phyloP scores from a whole-genome alignment of 805 yeast species.

The Hanseniaspora occidentalis region DNA sequence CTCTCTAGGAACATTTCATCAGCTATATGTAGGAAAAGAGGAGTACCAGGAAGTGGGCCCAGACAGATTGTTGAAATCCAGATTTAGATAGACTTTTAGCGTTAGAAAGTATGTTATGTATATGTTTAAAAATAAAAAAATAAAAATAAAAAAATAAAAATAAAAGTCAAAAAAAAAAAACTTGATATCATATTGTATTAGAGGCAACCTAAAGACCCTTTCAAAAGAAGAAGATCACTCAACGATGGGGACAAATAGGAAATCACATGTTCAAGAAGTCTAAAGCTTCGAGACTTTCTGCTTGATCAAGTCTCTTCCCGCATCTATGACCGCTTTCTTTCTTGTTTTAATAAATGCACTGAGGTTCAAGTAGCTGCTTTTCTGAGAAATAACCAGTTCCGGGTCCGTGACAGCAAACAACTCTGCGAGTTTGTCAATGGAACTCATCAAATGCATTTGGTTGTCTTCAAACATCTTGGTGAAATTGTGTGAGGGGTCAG shows the following conservation, averaged over 20 bases:
- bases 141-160: too few species aligned
- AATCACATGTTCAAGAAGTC: too few species aligned
- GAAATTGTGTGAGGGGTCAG: slow-evolving; percentile 37
- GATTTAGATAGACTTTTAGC: slow-evolving; percentile 61
- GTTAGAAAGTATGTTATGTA: background rate
- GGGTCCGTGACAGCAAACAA: slow-evolving; percentile 36
- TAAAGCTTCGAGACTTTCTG: background rate
- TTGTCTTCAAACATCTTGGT: slow-evolving; percentile 57
- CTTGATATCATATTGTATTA: too few species aligned
- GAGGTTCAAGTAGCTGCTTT: slow-evolving; percentile 26
- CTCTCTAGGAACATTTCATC: slow-evolving; percentile 88
- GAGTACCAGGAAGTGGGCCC: slow-evolving; percentile 86
- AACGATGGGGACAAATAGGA: too few species aligned
- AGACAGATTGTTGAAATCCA: slow-evolving; percentile 62
- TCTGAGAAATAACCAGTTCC: slow-evolving; percentile 22
- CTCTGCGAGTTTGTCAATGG: slow-evolving; percentile 59
- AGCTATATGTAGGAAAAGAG: slow-evolving; percentile 79
- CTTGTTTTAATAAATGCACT: slow-evolving; percentile 26
- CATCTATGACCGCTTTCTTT: slow-evolving; percentile 26
- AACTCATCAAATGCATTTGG: slow-evolving; percentile 48
- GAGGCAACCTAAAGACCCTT: too few species aligned
- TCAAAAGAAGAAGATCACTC: too few species aligned
- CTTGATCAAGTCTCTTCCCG: slow-evolving; percentile 24
- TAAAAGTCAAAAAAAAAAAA: too few species aligned
- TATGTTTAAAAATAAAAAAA: too few species aligned